Percentiles rank a stretch among this genome's conserved stretches.
Evolutionary conservation across 345 rosid genomes (phyloP).

Genomic region (Melastoma malabathricum): DNA sequence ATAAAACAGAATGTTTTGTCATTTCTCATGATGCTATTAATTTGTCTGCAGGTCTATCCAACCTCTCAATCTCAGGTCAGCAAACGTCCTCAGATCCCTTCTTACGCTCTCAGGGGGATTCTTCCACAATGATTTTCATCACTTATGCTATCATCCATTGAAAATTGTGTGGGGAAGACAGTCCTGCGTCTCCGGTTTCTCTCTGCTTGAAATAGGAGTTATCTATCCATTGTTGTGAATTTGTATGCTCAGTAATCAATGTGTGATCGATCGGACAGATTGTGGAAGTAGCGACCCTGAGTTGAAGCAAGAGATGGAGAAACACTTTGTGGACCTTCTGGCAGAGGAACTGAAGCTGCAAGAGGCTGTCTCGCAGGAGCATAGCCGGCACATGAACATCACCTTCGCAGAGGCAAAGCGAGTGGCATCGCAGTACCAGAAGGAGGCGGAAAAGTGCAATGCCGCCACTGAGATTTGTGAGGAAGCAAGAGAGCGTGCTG

Average conservation of each 20-base stretch:
- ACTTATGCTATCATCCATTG: no score
- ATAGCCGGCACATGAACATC: slow-evolving; percentile 66
- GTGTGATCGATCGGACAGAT: slow-evolving; percentile 36
- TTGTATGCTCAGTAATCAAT: no score
- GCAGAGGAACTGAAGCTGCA: slow-evolving; percentile 87
- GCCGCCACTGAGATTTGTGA: slow-evolving; percentile 93
- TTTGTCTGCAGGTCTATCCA: slow-evolving; percentile 11
- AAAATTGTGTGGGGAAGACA: no score
- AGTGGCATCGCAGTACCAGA: slow-evolving; percentile 89
- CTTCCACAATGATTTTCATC: no score
- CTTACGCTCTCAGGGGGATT: no score
- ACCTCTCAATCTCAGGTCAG: slow-evolving; percentile 16
- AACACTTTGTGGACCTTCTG: slow-evolving; percentile 86
- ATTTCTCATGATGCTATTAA: background rate
- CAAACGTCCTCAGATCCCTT: no score
- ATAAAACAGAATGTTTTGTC: no score
- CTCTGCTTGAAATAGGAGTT: no score
- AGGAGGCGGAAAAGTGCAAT: slow-evolving; percentile 94
- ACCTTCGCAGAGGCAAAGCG: slow-evolving; percentile 82
- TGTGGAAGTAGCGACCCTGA: slow-evolving; percentile 85
- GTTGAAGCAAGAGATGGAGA: slow-evolving; percentile 86
- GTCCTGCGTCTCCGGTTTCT: no score
- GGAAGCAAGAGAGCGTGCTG: slow-evolving; percentile 74
- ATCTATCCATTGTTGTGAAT: background rate
- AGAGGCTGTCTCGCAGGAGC: slow-evolving; percentile 77